Conservation (phyloP, 2,329 filamentous ascomycete genomes). For the Myrmaecium sp. region DNA sequence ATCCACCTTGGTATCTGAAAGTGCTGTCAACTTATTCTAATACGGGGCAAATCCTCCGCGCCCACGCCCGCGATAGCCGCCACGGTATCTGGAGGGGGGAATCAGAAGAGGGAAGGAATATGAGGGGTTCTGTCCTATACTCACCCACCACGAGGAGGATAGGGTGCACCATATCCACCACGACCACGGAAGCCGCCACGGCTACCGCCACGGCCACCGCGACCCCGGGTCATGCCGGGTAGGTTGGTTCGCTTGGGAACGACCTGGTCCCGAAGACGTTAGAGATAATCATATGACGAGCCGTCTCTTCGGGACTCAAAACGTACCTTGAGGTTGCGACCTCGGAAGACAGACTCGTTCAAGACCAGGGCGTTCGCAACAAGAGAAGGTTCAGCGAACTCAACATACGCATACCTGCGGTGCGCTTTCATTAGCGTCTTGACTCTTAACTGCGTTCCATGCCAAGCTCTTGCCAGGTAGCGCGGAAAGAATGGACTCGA, state of each 20-base stretch:
- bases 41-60: slow-evolving; percentile 13
- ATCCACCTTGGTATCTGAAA: no score
- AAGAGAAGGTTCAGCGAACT: slow-evolving; percentile 78
- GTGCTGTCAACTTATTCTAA: no score
- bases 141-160: slow-evolving; percentile 23
- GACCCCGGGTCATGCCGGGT: slow-evolving; percentile 77
- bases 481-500: slow-evolving; percentile 13
- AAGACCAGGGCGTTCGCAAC: slow-evolving; percentile 87
- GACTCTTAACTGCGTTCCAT: slow-evolving; percentile 38
- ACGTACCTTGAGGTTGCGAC: slow-evolving; percentile 80
- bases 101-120: slow-evolving; percentile 4
- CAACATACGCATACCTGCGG: slow-evolving; percentile 92
- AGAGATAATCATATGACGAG: no score
- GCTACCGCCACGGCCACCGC: slow-evolving; percentile 37
- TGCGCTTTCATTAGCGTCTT: slow-evolving; percentile 30
- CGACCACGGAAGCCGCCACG: slow-evolving; percentile 36
- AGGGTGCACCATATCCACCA: slow-evolving; percentile 26
- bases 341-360: slow-evolving; percentile 92
- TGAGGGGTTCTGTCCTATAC: slow-evolving; percentile 4
- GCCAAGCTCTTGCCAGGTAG: slow-evolving; percentile 40
- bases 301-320: slow-evolving; percentile 5
- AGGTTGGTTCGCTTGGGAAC: slow-evolving; percentile 92
- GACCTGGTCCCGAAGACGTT: slow-evolving; percentile 45
- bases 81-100: slow-evolving; percentile 13
- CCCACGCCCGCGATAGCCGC: slow-evolving; percentile 20